phyloP scores from a whole-genome alignment of 345 rosid species.

The Corchorus capsularis region DNA sequence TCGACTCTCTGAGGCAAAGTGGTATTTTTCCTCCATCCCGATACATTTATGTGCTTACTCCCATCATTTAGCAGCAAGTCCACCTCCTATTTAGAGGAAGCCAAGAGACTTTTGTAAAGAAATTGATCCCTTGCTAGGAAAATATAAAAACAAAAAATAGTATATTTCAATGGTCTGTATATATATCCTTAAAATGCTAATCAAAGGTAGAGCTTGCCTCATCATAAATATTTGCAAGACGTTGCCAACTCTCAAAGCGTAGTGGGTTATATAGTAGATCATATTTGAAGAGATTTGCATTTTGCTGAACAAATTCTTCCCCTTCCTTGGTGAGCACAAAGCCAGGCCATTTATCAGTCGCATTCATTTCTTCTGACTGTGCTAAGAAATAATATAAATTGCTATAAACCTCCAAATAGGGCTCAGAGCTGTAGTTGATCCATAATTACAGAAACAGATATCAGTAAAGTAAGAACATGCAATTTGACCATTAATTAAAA shows the following conservation, averaged over 20 bases:
- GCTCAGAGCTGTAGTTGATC: slow-evolving; percentile 68
- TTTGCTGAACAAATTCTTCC: slow-evolving; percentile 96
- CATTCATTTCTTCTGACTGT: slow-evolving; percentile 91
- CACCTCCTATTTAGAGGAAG: slow-evolving; percentile 72
- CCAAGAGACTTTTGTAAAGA: slow-evolving; percentile 25
- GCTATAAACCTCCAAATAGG: slow-evolving; percentile 79
- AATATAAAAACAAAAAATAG: slow-evolving; percentile 15
- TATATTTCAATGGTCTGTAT: slow-evolving; percentile 17
- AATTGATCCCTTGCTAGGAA: slow-evolving; percentile 24
- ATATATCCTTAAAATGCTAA: slow-evolving; percentile 17
- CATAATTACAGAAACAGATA: slow-evolving; percentile 23
- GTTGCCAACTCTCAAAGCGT: slow-evolving; percentile 94
- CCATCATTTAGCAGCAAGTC: slow-evolving; percentile 98
- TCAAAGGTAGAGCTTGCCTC: slow-evolving; percentile 62
- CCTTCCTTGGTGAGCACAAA: slow-evolving; percentile 98
- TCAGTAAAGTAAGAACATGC: slow-evolving; percentile 19
- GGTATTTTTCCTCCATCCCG: slow-evolving; percentile 87
- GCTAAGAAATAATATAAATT: slow-evolving; percentile 85
- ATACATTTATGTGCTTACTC: slow-evolving; percentile 93
- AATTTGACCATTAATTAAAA: slow-evolving; percentile 12
- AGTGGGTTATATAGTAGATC: slow-evolving; percentile 87
- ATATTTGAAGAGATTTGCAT: slow-evolving; percentile 79
- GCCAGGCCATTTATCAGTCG: slow-evolving; percentile 98
- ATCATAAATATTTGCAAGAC: slow-evolving; percentile 87
- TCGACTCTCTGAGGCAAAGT: slow-evolving; percentile 83